phyloP scores from a whole-genome alignment of 2,329 filamentous ascomycete genomes.

The Rachicladosporium sp. region DNA sequence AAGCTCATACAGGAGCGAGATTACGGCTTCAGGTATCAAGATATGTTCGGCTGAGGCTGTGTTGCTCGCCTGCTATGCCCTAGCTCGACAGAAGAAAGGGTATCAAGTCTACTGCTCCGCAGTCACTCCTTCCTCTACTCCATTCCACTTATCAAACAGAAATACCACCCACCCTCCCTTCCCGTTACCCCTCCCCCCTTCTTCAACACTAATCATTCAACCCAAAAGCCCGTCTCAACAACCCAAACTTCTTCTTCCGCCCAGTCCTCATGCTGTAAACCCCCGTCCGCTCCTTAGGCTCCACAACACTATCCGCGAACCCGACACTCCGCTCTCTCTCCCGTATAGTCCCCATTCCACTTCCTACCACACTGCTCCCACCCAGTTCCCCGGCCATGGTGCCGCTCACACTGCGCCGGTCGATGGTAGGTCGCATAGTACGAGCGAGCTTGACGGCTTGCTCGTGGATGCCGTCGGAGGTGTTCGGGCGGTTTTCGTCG shows the following conservation, averaged over 20 bases:
- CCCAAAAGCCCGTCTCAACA: constrained; percentile 53
- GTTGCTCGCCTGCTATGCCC: too few species aligned
- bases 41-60: too few species aligned
- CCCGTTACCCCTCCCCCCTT: neutral
- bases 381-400: neutral
- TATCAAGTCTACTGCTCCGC: too few species aligned
- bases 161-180: neutral
- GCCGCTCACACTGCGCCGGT: constrained; percentile 3
- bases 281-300: constrained; percentile 14
- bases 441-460: constrained; percentile 13
- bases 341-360: too few species aligned
- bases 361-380: too few species aligned
- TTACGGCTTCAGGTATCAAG: too few species aligned
- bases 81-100: too few species aligned
- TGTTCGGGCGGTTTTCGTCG: constrained; percentile 16
- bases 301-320: constrained; percentile 4
- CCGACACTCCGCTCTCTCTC: constrained; percentile 1
- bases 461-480: constrained; percentile 20
- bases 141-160: neutral
- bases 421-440: constrained; percentile 13
- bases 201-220: constrained; percentile 37
- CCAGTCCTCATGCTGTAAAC: constrained; percentile 24
- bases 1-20: too few species aligned
- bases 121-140: neutral
- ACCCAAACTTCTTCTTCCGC: constrained; percentile 56